Percentiles rank a stretch among this genome's conserved stretches.
Conservation (phyloP, 2,329 filamentous ascomycete species). For the Cylindrodendrum hubeiense region DNA sequence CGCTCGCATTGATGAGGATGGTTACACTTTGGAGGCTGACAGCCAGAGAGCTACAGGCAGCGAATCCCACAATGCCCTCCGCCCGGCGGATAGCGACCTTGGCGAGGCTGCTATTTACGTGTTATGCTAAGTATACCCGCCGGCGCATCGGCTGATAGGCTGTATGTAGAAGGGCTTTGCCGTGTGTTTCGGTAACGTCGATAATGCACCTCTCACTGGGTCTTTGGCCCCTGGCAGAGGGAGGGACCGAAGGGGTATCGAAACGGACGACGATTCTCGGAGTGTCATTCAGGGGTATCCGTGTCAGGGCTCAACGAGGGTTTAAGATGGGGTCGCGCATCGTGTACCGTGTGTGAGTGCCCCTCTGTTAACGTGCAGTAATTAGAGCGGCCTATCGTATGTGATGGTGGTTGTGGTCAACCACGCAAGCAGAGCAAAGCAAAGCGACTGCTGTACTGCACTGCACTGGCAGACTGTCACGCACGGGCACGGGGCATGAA, state of each 20-base stretch:
- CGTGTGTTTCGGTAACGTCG: conserved; percentile 12
- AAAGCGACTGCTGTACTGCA: neutral
- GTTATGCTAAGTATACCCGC: conserved; percentile 5
- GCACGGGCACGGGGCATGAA: conserved; percentile 7
- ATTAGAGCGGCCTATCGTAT: neutral
- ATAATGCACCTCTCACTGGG: conserved; percentile 5
- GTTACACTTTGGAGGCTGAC: conserved; percentile 20
- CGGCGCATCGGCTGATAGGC: conserved; percentile 10
- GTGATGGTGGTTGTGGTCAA: neutral
- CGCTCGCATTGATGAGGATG: conserved; percentile 1
- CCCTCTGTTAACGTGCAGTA: neutral
- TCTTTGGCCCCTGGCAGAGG: neutral
- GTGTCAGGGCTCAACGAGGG: conserved; percentile 16
- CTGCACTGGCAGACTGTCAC: too few species aligned
- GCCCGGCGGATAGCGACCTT: conserved; percentile 6
- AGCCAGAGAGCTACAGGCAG: neutral
- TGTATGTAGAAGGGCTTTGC: conserved; percentile 1
- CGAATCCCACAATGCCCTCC: conserved; percentile 12
- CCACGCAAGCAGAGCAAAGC: neutral
- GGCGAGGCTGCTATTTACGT: neutral
- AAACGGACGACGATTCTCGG: conserved; percentile 18
- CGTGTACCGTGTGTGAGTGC: neutral
- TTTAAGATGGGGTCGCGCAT: conserved; percentile 4
- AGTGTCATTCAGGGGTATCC: conserved; percentile 27
- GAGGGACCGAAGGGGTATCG: conserved; percentile 17